A percentile compares a stretch with the other conserved stretches of the same genome.
phyloP scores from a whole-genome alignment of 768 basidiomycete species.

The Macrolepiota albuminosa region DNA sequence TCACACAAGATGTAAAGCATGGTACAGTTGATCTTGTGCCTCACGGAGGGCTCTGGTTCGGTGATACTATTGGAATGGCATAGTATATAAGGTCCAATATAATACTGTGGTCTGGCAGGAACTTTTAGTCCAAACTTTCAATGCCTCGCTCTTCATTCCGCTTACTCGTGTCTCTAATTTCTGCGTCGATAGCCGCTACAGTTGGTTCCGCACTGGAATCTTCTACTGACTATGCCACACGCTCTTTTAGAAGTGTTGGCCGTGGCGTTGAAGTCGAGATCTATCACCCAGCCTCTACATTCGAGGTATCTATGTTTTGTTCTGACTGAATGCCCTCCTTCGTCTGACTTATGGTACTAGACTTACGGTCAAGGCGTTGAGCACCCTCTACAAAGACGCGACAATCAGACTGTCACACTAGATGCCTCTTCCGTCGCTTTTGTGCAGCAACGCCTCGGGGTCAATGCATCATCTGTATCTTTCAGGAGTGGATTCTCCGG shows the following conservation, averaged over 20 bases:
- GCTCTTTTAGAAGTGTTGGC: conserved; percentile 10
- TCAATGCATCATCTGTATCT: conserved; percentile 15
- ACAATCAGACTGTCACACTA: conserved; percentile 2
- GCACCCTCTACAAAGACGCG: conserved; percentile 12
- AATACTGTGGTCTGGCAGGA: background rate
- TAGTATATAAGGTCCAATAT: conserved; percentile 1
- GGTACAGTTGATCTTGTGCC: conserved; percentile 5
- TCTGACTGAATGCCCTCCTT: background rate
- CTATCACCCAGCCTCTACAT: conserved; percentile 14
- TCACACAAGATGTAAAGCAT: conserved; percentile 1
- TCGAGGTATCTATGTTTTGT: conserved; percentile 4
- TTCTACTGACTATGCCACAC: conserved; percentile 7
- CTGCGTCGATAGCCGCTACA: background rate
- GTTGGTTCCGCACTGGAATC: background rate
- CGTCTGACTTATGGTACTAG: background rate
- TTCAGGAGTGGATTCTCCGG: conserved; percentile 20
- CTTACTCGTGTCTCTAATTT: conserved; percentile 1
- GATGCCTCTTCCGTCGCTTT: conserved; percentile 14
- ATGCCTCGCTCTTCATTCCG: conserved; percentile 2
- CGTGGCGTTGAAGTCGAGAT: conserved; percentile 10
- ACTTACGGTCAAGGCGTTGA: conserved; percentile 15
- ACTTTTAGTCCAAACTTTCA: background rate
- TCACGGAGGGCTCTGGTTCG: background rate
- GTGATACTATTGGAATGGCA: conserved; percentile 8
- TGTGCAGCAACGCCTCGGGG: conserved; percentile 9